Evolutionary conservation across 345 rosid genomes (phyloP).

Genomic region (Erucastrum elatum): DNA sequence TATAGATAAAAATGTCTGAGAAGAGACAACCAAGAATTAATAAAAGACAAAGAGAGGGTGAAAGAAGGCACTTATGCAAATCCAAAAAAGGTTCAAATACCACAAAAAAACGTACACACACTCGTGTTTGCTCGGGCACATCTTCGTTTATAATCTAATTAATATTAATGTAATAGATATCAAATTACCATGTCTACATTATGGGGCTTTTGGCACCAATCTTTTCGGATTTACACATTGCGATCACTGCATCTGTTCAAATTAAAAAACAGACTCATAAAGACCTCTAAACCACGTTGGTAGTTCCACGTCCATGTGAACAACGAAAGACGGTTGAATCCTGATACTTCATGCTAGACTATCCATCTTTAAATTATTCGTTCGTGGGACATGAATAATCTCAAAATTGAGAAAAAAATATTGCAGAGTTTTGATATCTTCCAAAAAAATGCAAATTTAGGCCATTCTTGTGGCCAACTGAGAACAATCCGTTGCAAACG

Average conservation of each 20-base stretch:
- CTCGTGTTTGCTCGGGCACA: constrained; percentile 40
- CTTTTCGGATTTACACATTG: constrained; percentile 25
- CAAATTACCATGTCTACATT: constrained; percentile 4
- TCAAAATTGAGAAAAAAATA: too few species aligned
- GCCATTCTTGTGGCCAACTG: too few species aligned
- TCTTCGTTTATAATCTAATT: constrained; percentile 4
- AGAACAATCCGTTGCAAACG: too few species aligned
- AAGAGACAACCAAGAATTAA: constrained; percentile 14
- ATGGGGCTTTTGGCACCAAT: constrained; percentile 17
- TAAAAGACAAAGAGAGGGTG: constrained; percentile 24
- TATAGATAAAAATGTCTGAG: constrained; percentile 29
- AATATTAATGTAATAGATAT: not conserved
- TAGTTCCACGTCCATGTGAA: too few species aligned
- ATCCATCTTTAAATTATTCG: too few species aligned
- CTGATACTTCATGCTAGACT: too few species aligned
- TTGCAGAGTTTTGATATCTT: too few species aligned
- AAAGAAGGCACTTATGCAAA: constrained; percentile 3
- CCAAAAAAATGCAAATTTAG: too few species aligned
- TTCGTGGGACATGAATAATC: too few species aligned
- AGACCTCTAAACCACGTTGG: too few species aligned
- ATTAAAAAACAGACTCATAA: too few species aligned
- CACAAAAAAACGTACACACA: constrained; percentile 5
- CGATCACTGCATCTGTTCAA: constrained; percentile 6
- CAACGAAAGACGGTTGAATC: too few species aligned
- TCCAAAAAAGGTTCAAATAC: constrained; percentile 18